These are phyloP conservation scores for Cadophora malorum DNA, from an alignment of 2,329 filamentous ascomycete genomes.

Conservation along the genomic window DNA sequence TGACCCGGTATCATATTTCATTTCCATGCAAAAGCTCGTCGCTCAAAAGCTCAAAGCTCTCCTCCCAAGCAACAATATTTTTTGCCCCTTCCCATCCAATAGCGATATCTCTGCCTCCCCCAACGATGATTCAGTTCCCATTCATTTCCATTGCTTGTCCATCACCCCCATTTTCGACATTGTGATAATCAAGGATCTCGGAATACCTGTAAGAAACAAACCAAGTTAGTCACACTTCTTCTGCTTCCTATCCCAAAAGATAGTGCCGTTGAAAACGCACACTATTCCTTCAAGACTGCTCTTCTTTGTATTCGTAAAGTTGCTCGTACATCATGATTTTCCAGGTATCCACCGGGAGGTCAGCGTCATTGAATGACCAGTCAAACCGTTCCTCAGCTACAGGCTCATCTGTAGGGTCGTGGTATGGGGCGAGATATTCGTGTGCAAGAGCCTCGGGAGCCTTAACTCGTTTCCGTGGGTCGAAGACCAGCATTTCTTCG, in stretches of 20 bases:
- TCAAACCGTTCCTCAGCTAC: constrained; percentile 97
- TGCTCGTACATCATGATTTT: constrained; percentile 97
- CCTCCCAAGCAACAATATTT: constrained; percentile 2
- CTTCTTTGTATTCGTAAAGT: constrained; percentile 43
- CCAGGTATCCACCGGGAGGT: constrained; percentile 98
- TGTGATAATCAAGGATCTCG: constrained; percentile 98
- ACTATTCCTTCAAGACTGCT: constrained; percentile 35
- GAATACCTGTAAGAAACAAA: constrained; percentile 75
- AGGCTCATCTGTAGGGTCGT: constrained; percentile 96
- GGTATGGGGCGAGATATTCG: constrained; percentile 94
- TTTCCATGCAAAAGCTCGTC: constrained; percentile 1
- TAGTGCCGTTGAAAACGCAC: constrained; percentile 35
- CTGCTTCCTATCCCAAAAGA: constrained; percentile 24
- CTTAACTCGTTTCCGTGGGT: constrained; percentile 93
- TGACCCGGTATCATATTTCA: constrained; percentile 19
- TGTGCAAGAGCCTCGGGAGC: constrained; percentile 86
- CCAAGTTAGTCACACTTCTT: constrained; percentile 44
- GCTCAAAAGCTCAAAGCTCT: not conserved
- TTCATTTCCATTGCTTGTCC: constrained; percentile 36
- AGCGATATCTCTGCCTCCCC: not conserved
- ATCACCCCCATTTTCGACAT: constrained; percentile 61
- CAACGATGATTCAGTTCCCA: constrained; percentile 15
- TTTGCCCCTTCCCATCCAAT: not conserved
- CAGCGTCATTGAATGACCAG: constrained; percentile 99
- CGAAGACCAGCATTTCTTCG: constrained; percentile 97